These are phyloP conservation scores for Malus hybrid DNA, from an alignment of 331 rosid species.

Conservation along the genomic window DNA sequence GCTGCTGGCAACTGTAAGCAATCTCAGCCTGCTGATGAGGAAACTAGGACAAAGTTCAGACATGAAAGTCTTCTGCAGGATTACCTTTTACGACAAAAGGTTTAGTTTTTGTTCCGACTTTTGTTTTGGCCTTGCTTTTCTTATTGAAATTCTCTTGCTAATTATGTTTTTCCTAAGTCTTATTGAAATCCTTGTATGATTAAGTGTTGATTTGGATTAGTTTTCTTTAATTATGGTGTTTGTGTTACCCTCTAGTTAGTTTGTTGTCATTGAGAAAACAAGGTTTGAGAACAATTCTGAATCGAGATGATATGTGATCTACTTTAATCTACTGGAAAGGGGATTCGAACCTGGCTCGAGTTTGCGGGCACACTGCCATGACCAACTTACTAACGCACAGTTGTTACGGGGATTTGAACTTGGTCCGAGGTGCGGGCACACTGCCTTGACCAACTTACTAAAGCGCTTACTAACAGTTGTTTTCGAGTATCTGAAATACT, in stretches of 20 bases:
- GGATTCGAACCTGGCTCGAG: too few relatives aligned
- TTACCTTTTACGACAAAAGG: slow-evolving; percentile 47
- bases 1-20: slow-evolving; percentile 15
- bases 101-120: slow-evolving; percentile 6
- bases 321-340: too few relatives aligned
- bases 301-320: not conserved
- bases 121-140: not conserved
- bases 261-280: not conserved
- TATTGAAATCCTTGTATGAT: not conserved
- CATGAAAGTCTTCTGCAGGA: slow-evolving; percentile 29
- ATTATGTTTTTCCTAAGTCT: not conserved
- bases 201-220: not conserved
- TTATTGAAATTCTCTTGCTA: not conserved
- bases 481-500: not conserved
- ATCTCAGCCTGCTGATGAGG: slow-evolving; percentile 5
- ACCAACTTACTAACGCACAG: too few relatives aligned
- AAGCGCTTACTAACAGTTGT: too few relatives aligned
- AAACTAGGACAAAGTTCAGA: slow-evolving; percentile 8
- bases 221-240: not conserved
- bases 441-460: too few relatives aligned
- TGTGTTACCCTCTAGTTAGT: not conserved
- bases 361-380: too few relatives aligned
- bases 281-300: not conserved
- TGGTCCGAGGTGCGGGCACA: too few relatives aligned
- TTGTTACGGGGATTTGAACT: too few relatives aligned